Conservation (phyloP, 1,284 basidiomycete genomes). For the Puccinia hordei region DNA sequence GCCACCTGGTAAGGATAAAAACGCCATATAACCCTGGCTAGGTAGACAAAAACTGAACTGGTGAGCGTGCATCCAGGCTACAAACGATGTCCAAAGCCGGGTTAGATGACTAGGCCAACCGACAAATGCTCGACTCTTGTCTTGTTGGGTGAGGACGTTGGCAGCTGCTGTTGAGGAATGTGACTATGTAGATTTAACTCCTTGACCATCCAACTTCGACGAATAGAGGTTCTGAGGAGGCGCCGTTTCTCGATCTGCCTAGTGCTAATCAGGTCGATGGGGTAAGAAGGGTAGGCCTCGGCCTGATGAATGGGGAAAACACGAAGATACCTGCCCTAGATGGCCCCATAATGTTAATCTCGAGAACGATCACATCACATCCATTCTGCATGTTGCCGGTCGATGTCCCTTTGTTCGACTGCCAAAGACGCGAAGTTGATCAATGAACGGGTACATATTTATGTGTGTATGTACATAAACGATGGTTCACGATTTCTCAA, state of each 20-base stretch:
- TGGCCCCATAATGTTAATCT: conserved; percentile 9
- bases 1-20: not conserved
- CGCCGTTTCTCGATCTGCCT: not conserved
- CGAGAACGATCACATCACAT: not conserved
- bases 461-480: not conserved
- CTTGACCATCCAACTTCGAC: not conserved
- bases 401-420: conserved; percentile 12
- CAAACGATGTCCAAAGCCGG: not conserved
- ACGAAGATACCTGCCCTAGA: conserved; percentile 11
- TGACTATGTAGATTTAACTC: not conserved
- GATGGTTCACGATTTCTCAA: not conserved
- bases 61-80: not conserved
- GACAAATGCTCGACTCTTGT: not conserved
- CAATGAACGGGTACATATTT: not conserved
- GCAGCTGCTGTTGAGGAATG: not conserved
- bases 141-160: not conserved
- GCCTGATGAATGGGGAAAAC: not conserved
- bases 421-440: not conserved
- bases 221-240: conserved; percentile 1
- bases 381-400: not conserved
- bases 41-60: not conserved
- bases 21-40: conserved; percentile 12
- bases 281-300: not conserved
- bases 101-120: not conserved
- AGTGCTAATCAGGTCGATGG: not conserved